A percentile compares a stretch with the other conserved stretches of the same genome.
Evolutionary conservation across 371 early-diverging fungal genomes (phyloP).

Genomic region (Mucor piriformis): DNA sequence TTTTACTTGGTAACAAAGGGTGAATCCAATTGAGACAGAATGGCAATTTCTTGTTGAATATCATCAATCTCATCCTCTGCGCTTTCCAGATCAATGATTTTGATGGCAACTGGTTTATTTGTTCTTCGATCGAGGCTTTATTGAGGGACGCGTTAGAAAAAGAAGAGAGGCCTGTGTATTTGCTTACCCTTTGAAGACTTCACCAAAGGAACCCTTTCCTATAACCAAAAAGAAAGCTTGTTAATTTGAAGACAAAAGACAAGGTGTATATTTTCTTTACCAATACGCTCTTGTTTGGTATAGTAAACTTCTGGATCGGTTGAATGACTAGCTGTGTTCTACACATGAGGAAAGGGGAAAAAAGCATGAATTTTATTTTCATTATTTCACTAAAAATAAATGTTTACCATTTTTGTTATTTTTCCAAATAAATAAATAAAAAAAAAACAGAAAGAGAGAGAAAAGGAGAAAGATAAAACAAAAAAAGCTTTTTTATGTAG

Average conservation of each 20-base stretch:
- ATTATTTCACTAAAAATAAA: neutral
- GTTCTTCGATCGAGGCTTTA: constrained; percentile 75
- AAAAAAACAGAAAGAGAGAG: neutral
- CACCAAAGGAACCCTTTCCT: constrained; percentile 92
- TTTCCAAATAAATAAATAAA: neutral
- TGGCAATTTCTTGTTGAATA: constrained; percentile 95
- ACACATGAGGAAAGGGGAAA: neutral
- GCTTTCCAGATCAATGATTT: constrained; percentile 90
- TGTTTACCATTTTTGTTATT: constrained; percentile 12
- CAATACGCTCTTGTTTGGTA: constrained; percentile 72
- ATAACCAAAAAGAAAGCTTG: constrained; percentile 6
- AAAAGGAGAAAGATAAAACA: constrained; percentile 14
- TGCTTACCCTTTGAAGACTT: constrained; percentile 86
- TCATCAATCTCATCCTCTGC: constrained; percentile 98
- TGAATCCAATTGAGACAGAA: constrained; percentile 93
- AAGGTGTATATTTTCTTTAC: constrained; percentile 29
- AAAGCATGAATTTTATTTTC: neutral
- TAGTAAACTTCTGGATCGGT: constrained; percentile 67
- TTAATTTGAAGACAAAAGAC: neutral
- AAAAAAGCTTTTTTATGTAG: constrained; percentile 7
- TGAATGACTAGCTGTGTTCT: constrained; percentile 39
- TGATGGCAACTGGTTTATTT: constrained; percentile 87
- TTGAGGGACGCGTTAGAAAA: neutral
- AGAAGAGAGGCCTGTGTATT: constrained; percentile 3
- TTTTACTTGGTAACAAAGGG: constrained; percentile 85